Evolutionary conservation across 805 yeast species (phyloP).

Genomic region (Kregervanrija pseudodelftensis): DNA sequence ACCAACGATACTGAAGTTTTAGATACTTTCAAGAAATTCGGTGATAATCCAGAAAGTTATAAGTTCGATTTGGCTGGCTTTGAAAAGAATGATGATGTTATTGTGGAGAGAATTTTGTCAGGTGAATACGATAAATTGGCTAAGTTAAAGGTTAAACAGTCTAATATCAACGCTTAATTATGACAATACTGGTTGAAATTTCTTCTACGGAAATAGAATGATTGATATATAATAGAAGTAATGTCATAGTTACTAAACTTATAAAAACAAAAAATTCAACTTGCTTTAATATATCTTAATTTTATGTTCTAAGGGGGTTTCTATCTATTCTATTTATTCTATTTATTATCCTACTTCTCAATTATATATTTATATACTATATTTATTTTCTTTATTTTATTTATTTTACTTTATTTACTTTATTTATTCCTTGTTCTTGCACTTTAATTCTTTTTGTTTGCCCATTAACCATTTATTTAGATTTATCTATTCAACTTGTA

Average conservation of each 20-base stretch:
- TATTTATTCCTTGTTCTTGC: no score
- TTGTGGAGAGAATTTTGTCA: slow-evolving; percentile 71
- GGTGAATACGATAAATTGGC: slow-evolving; percentile 78
- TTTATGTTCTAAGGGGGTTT: no score
- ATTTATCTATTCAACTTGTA: no score
- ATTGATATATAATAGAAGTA: neutral
- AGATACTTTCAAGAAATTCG: slow-evolving; percentile 30
- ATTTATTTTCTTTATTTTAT: no score
- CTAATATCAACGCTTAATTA: neutral
- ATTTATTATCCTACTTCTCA: no score
- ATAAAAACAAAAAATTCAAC: slow-evolving; percentile 2
- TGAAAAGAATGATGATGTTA: slow-evolving; percentile 64
- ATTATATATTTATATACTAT: no score
- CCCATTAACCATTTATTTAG: no score
- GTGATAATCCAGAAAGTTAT: slow-evolving; percentile 32
- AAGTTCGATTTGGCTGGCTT: slow-evolving; percentile 49
- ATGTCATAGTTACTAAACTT: neutral
- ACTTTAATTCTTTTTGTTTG: no score
- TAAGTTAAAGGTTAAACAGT: slow-evolving; percentile 43
- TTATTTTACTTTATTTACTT: no score
- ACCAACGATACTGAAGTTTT: slow-evolving; percentile 50
- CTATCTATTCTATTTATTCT: no score
- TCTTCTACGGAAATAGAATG: neutral
- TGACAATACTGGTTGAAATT: neutral
- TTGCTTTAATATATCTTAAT: neutral